Evolutionary conservation across 1,139 yeast species (phyloP).

Genomic region (Candida sp.): DNA sequence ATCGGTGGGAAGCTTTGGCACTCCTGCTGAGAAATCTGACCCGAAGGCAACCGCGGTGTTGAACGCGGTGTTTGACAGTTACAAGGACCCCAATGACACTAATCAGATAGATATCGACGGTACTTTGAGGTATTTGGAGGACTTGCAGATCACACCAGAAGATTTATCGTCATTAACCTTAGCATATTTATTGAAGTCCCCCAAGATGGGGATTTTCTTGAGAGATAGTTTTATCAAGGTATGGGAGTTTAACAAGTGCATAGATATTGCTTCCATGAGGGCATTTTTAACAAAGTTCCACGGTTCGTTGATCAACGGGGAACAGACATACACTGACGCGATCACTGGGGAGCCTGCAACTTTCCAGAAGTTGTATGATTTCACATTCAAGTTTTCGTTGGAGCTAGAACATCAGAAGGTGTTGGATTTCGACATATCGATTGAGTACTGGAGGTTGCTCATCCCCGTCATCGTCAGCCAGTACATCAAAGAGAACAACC

Average conservation of each 20-base stretch:
- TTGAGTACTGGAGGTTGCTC: conserved; percentile 79
- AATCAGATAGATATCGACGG: conserved; percentile 71
- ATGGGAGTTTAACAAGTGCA: conserved; percentile 52
- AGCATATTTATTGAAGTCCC: conserved; percentile 70
- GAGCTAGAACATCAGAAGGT: conserved; percentile 62
- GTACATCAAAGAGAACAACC: conserved; percentile 8
- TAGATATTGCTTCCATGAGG: conserved; percentile 54
- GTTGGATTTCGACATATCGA: conserved; percentile 66
- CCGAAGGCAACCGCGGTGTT: conserved; percentile 21
- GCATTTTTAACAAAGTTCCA: conserved; percentile 37
- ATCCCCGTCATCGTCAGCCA: conserved; percentile 34
- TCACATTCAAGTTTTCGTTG: conserved; percentile 69
- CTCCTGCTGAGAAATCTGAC: neutral
- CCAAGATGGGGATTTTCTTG: conserved; percentile 65
- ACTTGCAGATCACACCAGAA: conserved; percentile 73
- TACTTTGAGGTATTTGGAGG: conserved; percentile 67
- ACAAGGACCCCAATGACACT: conserved; percentile 29
- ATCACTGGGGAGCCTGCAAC: conserved; percentile 24
- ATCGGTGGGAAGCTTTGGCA: neutral
- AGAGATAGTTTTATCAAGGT: conserved; percentile 52
- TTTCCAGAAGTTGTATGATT: conserved; percentile 65
- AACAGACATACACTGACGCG: conserved; percentile 8
- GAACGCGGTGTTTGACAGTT: conserved; percentile 28
- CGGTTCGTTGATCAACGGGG: conserved; percentile 32
- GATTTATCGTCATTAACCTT: conserved; percentile 71